A percentile compares a stretch with the other conserved stretches of the same genome.
These are phyloP conservation scores for Saccharomycopsis fibuligera DNA, from an alignment of 805 yeast species.

Conservation along the genomic window DNA sequence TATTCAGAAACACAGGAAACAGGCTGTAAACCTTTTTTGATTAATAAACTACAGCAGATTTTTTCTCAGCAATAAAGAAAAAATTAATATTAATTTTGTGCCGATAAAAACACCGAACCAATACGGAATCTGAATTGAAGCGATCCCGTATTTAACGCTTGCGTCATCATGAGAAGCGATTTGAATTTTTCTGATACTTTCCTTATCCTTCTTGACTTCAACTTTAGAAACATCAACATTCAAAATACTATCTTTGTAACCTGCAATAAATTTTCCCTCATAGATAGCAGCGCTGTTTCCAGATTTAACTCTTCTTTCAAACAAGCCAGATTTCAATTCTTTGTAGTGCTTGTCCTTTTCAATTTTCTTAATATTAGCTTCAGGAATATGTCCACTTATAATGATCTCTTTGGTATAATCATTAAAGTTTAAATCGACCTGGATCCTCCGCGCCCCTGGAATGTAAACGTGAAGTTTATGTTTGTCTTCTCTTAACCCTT, in stretches of 20 bases:
- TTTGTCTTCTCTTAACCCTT: too few species aligned
- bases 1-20: too few species aligned
- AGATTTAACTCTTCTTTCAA: slow-evolving; percentile 29
- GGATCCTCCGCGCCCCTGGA: slow-evolving; percentile 31
- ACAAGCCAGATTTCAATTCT: slow-evolving; percentile 26
- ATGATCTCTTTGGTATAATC: slow-evolving; percentile 30
- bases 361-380: neutral
- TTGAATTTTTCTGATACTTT: neutral
- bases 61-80: too few species aligned
- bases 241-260: slow-evolving; percentile 10
- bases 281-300: slow-evolving; percentile 28
- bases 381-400: slow-evolving; percentile 27
- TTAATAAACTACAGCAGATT: too few species aligned
- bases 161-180: neutral
- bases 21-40: too few species aligned
- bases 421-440: slow-evolving; percentile 32
- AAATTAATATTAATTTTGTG: too few species aligned
- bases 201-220: neutral
- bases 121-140: too few species aligned
- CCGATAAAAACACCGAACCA: too few species aligned
- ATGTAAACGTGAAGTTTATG: slow-evolving; percentile 30
- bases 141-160: too few species aligned
- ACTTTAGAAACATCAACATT: slow-evolving; percentile 8
- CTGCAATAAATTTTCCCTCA: slow-evolving; percentile 24
- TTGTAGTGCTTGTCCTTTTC: slow-evolving; percentile 14